Evolutionary conservation across 2,329 filamentous ascomycete species (phyloP).

Genomic region (Cucurbitaria berberidis): DNA sequence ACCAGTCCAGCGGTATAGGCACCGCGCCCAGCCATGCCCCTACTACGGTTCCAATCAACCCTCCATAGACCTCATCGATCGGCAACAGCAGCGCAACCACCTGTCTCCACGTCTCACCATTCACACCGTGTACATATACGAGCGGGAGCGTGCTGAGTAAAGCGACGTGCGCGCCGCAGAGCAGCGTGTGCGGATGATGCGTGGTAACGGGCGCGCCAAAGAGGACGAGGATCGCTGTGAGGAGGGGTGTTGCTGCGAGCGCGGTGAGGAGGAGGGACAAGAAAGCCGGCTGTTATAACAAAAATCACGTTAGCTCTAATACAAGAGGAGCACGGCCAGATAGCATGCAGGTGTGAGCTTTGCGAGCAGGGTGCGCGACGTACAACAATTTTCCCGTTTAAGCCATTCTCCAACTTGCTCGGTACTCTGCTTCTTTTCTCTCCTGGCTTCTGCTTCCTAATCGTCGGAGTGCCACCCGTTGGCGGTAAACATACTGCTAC

Average conservation of each 20-base stretch:
- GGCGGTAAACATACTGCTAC: conserved; percentile 65
- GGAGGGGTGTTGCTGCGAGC: conserved; percentile 62
- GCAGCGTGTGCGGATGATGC: conserved; percentile 76
- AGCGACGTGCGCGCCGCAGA: conserved; percentile 82
- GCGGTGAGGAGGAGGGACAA: conserved; percentile 69
- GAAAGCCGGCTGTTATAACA: conserved; percentile 65
- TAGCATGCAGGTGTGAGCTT: neutral
- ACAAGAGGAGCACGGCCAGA: neutral
- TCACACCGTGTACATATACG: conserved; percentile 84
- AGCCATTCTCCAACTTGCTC: conserved; percentile 30
- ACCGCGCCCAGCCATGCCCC: conserved; percentile 94
- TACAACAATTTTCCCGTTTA: conserved; percentile 51
- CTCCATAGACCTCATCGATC: conserved; percentile 84
- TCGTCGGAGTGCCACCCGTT: conserved; percentile 47
- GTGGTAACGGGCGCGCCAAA: conserved; percentile 91
- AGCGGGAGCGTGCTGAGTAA: conserved; percentile 79
- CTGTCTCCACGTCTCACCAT: conserved; percentile 71
- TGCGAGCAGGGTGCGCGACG: conserved; percentile 17
- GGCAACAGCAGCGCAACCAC: conserved; percentile 73
- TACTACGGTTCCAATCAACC: conserved; percentile 74
- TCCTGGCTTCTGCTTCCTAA: conserved; percentile 61
- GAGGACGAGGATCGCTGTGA: conserved; percentile 72
- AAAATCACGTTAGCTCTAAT: neutral
- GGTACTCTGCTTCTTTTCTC: conserved; percentile 43
- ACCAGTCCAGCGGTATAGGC: conserved; percentile 95